Percentiles rank a stretch among this genome's conserved stretches.
These are phyloP conservation scores for Solanum pimpinellifolium DNA, from an alignment of 257 asterid species.

Conservation along the genomic window DNA sequence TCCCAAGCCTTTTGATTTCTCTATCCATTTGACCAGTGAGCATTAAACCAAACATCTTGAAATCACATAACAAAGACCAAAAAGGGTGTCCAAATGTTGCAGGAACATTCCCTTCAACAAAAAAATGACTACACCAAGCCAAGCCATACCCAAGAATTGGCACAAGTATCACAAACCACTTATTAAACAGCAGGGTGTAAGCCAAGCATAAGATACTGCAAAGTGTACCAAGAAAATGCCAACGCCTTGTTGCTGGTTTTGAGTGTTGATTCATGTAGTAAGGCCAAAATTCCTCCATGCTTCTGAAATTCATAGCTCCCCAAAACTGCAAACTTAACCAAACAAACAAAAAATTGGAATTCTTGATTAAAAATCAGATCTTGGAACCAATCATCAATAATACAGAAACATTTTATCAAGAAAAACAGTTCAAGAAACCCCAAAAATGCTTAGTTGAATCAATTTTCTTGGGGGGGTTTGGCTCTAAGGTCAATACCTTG, in stretches of 20 bases:
- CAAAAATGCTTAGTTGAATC: not conserved
- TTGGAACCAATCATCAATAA: not conserved
- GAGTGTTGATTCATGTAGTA: conserved; percentile 88
- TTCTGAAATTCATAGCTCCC: conserved; percentile 60
- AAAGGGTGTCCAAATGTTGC: conserved; percentile 91
- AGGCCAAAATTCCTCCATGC: conserved; percentile 95
- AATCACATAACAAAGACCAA: conserved; percentile 90
- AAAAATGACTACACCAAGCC: conserved; percentile 97
- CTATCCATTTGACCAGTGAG: conserved; percentile 86
- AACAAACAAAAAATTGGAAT: not conserved
- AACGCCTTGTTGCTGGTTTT: conserved; percentile 73
- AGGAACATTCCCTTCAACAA: conserved; percentile 83
- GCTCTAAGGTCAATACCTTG: not conserved
- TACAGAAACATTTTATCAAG: not conserved
- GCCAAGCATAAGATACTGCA: conserved; percentile 66
- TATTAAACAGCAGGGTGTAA: conserved; percentile 55
- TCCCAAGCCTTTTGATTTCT: conserved; percentile 98
- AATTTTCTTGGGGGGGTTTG: not conserved
- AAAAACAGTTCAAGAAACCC: not conserved
- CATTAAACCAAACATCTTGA: conserved; percentile 96
- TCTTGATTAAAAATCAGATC: not conserved
- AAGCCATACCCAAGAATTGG: conserved; percentile 81
- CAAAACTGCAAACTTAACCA: not conserved
- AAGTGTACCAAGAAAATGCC: conserved; percentile 93
- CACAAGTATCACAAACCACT: conserved; percentile 58